Conservation (phyloP, 2,329 filamentous ascomycete genomes). For the Penicillium sp. region DNA sequence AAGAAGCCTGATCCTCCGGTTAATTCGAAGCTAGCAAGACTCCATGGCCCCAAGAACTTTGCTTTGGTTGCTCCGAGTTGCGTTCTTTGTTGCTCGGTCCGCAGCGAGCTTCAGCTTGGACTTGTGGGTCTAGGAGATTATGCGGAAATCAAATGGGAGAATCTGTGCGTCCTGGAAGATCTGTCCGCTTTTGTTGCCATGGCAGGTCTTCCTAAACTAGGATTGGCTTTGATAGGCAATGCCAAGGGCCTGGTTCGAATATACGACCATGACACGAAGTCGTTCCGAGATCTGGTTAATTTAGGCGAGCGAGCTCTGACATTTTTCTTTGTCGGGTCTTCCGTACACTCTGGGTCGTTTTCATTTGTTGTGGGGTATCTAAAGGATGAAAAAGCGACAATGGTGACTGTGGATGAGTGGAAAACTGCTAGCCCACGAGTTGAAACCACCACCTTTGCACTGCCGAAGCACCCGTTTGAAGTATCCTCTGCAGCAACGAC, state of each 20-base stretch:
- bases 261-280: slow-evolving; percentile 38
- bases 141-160: slow-evolving; percentile 31
- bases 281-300: slow-evolving; percentile 31
- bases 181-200: slow-evolving; percentile 37
- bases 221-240: slow-evolving; percentile 41
- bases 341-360: slow-evolving; percentile 16
- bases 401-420: slow-evolving; percentile 30
- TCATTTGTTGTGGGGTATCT: slow-evolving; percentile 34
- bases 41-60: slow-evolving; percentile 33
- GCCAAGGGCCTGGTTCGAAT: slow-evolving; percentile 37
- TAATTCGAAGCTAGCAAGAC: slow-evolving; percentile 9
- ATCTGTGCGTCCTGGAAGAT: slow-evolving; percentile 33
- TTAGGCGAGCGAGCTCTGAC: slow-evolving; percentile 33
- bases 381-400: slow-evolving; percentile 30
- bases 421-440: slow-evolving; percentile 44
- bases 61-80: slow-evolving; percentile 39
- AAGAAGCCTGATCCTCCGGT: neutral
- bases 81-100: slow-evolving; percentile 36
- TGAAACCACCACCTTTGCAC: slow-evolving; percentile 25
- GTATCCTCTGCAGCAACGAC: slow-evolving; percentile 56
- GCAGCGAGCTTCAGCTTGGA: slow-evolving; percentile 40
- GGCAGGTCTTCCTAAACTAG: slow-evolving; percentile 31
- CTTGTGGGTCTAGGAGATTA: slow-evolving; percentile 11
- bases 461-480: slow-evolving; percentile 50
- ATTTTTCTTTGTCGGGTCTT: slow-evolving; percentile 30